These are phyloP conservation scores for Meira miltonrushii DNA, from an alignment of 1,284 basidiomycete genomes.

Conservation along the genomic window DNA sequence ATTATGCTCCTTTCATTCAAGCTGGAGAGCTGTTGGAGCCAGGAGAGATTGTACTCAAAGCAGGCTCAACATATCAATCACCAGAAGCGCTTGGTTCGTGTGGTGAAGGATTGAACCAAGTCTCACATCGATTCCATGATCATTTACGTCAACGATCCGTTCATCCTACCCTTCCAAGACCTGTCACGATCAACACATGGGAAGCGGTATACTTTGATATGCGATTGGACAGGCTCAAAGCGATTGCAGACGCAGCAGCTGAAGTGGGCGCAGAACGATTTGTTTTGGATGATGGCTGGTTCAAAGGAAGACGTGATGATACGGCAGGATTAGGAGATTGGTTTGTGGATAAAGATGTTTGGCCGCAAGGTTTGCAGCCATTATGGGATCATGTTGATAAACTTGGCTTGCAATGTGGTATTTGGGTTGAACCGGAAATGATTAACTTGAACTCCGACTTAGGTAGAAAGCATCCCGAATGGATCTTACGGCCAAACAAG, in stretches of 20 bases:
- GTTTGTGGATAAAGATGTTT: conserved; percentile 11
- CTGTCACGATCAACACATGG: conserved; percentile 11
- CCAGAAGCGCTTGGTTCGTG: conserved; percentile 12
- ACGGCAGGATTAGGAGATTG: conserved; percentile 12
- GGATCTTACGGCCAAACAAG: too few species aligned
- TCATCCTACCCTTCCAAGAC: background rate
- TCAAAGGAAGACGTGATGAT: conserved; percentile 11
- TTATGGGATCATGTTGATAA: conserved; percentile 14
- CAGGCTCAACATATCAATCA: conserved; percentile 4
- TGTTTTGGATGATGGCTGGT: conserved; percentile 12
- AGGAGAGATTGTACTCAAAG: conserved; percentile 8
- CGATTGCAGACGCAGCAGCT: conserved; percentile 6
- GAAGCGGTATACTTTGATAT: conserved; percentile 11
- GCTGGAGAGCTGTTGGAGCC: conserved; percentile 1
- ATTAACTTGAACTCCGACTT: too few species aligned
- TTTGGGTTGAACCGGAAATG: too few species aligned
- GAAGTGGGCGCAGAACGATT: conserved; percentile 4
- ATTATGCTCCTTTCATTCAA: conserved; percentile 14
- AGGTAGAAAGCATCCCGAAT: too few species aligned
- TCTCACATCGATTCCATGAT: conserved; percentile 7
- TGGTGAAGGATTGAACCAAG: conserved; percentile 2
- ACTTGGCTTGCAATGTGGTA: too few species aligned
- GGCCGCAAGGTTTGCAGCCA: conserved; percentile 11
- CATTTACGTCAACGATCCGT: background rate
- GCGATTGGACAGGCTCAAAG: background rate